Conservation (phyloP, 768 basidiomycete species). For the Naganishia kalamii region DNA sequence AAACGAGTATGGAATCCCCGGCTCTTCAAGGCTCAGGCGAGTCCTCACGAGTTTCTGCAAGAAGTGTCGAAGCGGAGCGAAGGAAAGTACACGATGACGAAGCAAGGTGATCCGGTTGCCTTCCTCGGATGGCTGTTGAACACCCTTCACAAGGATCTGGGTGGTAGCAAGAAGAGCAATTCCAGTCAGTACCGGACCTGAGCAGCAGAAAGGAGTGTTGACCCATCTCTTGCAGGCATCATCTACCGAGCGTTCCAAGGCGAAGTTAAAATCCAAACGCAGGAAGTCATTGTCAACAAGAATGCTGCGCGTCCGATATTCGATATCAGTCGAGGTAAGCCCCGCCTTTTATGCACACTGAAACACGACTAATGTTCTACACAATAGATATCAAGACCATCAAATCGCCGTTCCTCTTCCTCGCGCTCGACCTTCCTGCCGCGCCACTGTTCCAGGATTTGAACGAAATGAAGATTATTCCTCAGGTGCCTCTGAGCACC, state of each 20-base stretch:
- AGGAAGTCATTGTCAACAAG: slow-evolving; percentile 80
- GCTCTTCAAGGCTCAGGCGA: slow-evolving; percentile 95
- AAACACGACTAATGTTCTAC: neutral
- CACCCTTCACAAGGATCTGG: slow-evolving; percentile 81
- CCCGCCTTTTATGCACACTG: slow-evolving; percentile 22
- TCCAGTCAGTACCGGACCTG: slow-evolving; percentile 62
- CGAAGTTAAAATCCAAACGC: slow-evolving; percentile 82
- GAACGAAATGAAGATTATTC: slow-evolving; percentile 96
- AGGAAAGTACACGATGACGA: slow-evolving; percentile 85
- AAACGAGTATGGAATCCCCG: slow-evolving; percentile 95
- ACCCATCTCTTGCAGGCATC: slow-evolving; percentile 55
- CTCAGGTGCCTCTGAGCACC: slow-evolving; percentile 85
- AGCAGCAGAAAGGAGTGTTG: slow-evolving; percentile 18
- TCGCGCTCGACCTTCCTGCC: slow-evolving; percentile 91
- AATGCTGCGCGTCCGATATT: slow-evolving; percentile 78
- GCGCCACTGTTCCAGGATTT: slow-evolving; percentile 96
- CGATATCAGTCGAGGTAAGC: slow-evolving; percentile 81
- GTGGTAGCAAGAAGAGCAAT: slow-evolving; percentile 84
- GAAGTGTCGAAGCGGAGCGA: slow-evolving; percentile 84
- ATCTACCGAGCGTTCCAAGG: slow-evolving; percentile 93
- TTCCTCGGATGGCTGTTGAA: slow-evolving; percentile 95
- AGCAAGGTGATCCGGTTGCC: slow-evolving; percentile 93
- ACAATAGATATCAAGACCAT: slow-evolving; percentile 71
- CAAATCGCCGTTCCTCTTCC: slow-evolving; percentile 86
- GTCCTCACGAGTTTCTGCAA: slow-evolving; percentile 97